Percentiles rank a stretch among this genome's conserved stretches.
These are phyloP conservation scores for Evernia prunastri DNA, from an alignment of 495 filamentous ascomycete genomes.

Conservation along the genomic window DNA sequence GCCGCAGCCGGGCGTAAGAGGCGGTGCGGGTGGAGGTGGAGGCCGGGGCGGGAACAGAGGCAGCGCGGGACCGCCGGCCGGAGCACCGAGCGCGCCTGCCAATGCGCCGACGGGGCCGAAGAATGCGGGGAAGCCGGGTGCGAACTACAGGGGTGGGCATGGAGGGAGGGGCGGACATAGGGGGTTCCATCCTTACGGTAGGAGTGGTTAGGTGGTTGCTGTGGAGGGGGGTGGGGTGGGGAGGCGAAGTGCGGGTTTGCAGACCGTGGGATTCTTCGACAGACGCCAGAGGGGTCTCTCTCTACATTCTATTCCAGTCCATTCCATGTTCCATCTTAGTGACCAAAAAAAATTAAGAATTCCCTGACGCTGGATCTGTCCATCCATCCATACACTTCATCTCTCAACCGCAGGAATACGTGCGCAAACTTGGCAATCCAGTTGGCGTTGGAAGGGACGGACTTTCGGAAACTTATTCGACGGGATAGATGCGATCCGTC, in stretches of 20 bases:
- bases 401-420: too few relatives aligned
- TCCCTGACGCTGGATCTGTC: too few relatives aligned
- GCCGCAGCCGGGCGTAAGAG: constrained; percentile 65
- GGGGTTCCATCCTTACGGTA: constrained; percentile 74
- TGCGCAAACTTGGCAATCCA: too few relatives aligned
- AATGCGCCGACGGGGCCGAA: constrained; percentile 95
- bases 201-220: constrained; percentile 22
- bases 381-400: too few relatives aligned
- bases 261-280: too few relatives aligned
- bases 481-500: too few relatives aligned
- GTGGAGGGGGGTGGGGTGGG: background rate
- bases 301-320: too few relatives aligned
- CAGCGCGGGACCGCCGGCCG: constrained; percentile 44
- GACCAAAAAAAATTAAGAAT: too few relatives aligned
- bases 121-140: constrained; percentile 88
- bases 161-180: constrained; percentile 69
- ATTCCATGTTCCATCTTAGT: too few relatives aligned
- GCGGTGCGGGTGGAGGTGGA: constrained; percentile 40
- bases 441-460: too few relatives aligned
- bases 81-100: constrained; percentile 80
- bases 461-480: too few relatives aligned
- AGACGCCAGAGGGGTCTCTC: too few relatives aligned
- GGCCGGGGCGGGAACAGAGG: constrained; percentile 36
- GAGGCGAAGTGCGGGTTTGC: background rate
- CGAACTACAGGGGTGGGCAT: constrained; percentile 91